Percentiles rank a stretch among this genome's conserved stretches.
Conservation (phyloP, 805 yeast species). For the Ogataea trehalophila region DNA sequence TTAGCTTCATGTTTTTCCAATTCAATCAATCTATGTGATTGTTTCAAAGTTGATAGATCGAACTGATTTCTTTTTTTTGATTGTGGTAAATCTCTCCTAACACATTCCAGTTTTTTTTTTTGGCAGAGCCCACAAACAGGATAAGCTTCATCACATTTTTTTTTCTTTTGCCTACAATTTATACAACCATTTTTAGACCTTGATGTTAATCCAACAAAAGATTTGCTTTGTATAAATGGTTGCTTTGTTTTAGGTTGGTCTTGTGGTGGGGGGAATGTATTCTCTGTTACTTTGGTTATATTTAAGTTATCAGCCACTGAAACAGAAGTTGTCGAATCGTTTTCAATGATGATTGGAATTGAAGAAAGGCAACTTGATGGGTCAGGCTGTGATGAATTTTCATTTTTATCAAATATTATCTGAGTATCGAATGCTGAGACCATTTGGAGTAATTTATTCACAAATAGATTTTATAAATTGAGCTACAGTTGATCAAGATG, state of each 20-base stretch:
- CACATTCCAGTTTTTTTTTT: constrained; percentile 28
- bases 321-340: too few relatives aligned
- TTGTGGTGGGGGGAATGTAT: neutral
- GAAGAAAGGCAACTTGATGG: too few relatives aligned
- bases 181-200: constrained; percentile 37
- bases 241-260: constrained; percentile 1
- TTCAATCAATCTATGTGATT: constrained; percentile 15
- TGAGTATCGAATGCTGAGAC: too few relatives aligned
- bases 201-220: constrained; percentile 30
- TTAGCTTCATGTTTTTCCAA: constrained; percentile 7
- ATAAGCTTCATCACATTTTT: constrained; percentile 44
- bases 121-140: constrained; percentile 44
- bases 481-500: too few relatives aligned
- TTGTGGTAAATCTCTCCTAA: constrained; percentile 15
- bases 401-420: too few relatives aligned
- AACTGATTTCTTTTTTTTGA: constrained; percentile 8
- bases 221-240: constrained; percentile 17
- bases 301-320: too few relatives aligned
- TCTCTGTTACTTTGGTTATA: too few relatives aligned
- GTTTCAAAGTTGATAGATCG: constrained; percentile 12
- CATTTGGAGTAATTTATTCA: too few relatives aligned
- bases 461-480: too few relatives aligned
- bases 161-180: constrained; percentile 40
- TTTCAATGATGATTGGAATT: too few relatives aligned
- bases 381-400: too few relatives aligned